Evolutionary conservation across 2,329 filamentous ascomycete genomes (phyloP).

Genomic region (Fragosphaeria purpurea): DNA sequence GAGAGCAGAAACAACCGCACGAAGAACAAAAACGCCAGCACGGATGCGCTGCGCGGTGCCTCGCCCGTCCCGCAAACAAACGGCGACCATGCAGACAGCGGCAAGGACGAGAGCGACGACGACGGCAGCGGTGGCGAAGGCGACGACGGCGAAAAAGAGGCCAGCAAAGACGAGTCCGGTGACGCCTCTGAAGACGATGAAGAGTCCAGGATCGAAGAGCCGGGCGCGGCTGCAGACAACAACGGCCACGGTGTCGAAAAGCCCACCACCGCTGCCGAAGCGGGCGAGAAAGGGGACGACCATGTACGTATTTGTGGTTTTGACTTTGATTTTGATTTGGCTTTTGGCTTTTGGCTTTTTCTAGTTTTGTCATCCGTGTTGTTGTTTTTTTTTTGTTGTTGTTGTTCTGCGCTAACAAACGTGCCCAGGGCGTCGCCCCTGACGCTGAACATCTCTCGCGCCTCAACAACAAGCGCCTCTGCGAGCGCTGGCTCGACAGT

Average conservation of each 20-base stretch:
- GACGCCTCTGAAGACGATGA: constrained; percentile 8
- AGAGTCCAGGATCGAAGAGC: constrained; percentile 17
- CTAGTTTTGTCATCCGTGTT: not conserved
- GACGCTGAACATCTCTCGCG: constrained; percentile 67
- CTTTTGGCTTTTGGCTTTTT: no score
- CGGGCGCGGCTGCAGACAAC: constrained; percentile 10
- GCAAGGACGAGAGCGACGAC: constrained; percentile 25
- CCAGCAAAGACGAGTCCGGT: constrained; percentile 9
- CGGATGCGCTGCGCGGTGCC: constrained; percentile 63
- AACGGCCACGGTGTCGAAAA: constrained; percentile 52
- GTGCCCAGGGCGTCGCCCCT: constrained; percentile 45
- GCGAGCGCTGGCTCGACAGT: constrained; percentile 95
- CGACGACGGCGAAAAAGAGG: no score
- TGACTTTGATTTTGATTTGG: no score
- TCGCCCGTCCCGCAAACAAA: constrained; percentile 46
- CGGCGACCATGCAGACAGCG: constrained; percentile 25
- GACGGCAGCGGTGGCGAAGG: not conserved
- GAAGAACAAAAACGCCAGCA: constrained; percentile 62
- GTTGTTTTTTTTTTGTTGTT: not conserved
- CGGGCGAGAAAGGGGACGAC: constrained; percentile 69
- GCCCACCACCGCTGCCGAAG: constrained; percentile 68
- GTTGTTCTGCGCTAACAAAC: not conserved
- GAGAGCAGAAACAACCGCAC: not conserved
- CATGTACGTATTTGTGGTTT: constrained; percentile 38
- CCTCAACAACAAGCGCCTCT: constrained; percentile 93